Evolutionary conservation across 805 yeast genomes (phyloP).

Genomic region (Candida sithepensis): DNA sequence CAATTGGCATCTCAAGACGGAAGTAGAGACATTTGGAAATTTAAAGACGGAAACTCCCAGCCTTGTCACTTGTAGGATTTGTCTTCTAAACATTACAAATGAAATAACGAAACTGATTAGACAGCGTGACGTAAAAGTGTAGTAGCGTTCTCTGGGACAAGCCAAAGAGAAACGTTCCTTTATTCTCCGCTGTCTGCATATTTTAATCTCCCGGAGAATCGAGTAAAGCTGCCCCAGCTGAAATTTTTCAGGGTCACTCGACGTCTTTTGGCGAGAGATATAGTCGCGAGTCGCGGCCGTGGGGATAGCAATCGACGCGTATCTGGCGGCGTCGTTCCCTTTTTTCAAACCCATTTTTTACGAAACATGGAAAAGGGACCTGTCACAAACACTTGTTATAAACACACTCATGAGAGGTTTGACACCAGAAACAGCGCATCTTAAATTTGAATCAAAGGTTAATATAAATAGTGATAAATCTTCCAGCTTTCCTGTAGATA

Average conservation of each 20-base stretch:
- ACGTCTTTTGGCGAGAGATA: no score
- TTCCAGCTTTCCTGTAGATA: neutral
- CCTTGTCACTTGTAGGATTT: neutral
- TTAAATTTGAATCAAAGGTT: no score
- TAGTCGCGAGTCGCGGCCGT: no score
- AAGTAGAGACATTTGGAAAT: neutral
- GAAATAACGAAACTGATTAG: no score
- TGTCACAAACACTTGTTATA: neutral
- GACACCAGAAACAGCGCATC: neutral
- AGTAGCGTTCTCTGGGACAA: no score
- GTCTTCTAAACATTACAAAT: neutral
- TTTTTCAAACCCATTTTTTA: neutral
- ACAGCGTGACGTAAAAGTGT: no score
- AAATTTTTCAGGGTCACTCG: no score
- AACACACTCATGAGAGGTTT: neutral
- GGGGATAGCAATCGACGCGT: no score
- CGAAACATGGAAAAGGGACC: neutral
- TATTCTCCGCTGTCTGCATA: no score
- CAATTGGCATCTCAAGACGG: neutral
- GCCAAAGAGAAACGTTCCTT: no score
- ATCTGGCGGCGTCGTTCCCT: neutral
- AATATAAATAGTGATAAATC: neutral
- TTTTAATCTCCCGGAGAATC: no score
- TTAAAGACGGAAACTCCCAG: neutral
- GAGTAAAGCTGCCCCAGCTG: no score